Conservation (phyloP, 73 alveolate genomes). For the Symbiodinium pilosum region DNA sequence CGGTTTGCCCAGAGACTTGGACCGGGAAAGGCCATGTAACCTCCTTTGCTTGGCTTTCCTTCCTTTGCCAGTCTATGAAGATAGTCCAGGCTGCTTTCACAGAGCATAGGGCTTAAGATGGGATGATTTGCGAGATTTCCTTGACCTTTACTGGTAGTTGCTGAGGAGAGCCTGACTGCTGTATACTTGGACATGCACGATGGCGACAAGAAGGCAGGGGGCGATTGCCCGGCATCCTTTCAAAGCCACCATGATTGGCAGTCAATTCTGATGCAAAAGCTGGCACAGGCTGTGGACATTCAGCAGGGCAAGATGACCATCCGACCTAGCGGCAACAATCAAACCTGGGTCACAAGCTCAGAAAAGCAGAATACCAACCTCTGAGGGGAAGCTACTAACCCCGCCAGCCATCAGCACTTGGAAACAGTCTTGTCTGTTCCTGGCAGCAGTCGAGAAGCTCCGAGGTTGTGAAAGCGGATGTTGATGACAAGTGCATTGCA, state of each 20-base stretch:
- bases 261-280: neutral
- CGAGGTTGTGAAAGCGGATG: conserved; percentile 25
- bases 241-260: neutral
- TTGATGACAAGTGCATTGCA: conserved; percentile 54
- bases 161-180: neutral
- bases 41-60: too few relatives aligned
- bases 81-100: too few relatives aligned
- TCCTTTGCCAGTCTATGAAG: too few relatives aligned
- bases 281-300: neutral
- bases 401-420: too few relatives aligned
- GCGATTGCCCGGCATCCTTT: too few relatives aligned
- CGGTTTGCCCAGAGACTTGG: too few relatives aligned
- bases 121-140: too few relatives aligned
- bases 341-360: conserved; percentile 22
- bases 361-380: neutral
- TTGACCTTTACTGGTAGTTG: too few relatives aligned
- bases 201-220: conserved; percentile 33
- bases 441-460: neutral
- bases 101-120: too few relatives aligned
- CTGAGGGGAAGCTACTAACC: too few relatives aligned
- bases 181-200: conserved; percentile 68
- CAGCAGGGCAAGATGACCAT: conserved; percentile 24
- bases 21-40: too few relatives aligned
- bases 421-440: too few relatives aligned
- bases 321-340: conserved; percentile 29